Evolutionary conservation across 805 yeast genomes (phyloP).

Genomic region (Yarrowia phangngaensis): DNA sequence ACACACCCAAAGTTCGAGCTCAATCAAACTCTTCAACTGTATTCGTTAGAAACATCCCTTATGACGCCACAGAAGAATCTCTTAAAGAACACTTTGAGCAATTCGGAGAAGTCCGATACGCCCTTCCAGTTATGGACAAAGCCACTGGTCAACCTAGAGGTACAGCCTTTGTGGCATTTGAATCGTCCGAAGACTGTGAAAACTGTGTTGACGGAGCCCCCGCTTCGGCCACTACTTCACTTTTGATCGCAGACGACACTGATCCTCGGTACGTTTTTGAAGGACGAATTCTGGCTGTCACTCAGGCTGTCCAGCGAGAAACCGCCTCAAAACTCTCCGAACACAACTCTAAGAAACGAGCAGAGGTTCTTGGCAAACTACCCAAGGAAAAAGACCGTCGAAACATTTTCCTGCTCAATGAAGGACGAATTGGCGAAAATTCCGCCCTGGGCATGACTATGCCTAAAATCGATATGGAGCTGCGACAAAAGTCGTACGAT

Average conservation of each 20-base stretch:
- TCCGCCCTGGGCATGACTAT: conserved; percentile 73
- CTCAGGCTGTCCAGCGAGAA: conserved; percentile 82
- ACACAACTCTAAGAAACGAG: conserved; percentile 66
- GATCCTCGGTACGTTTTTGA: conserved; percentile 81
- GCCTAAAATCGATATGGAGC: conserved; percentile 69
- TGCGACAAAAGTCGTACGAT: conserved; percentile 82
- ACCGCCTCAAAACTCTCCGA: conserved; percentile 73
- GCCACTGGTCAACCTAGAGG: conserved; percentile 86
- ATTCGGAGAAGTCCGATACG: conserved; percentile 88
- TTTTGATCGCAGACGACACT: conserved; percentile 88
- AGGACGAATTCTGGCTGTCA: conserved; percentile 81
- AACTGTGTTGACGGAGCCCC: conserved; percentile 80
- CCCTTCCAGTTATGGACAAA: conserved; percentile 86
- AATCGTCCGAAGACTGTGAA: conserved; percentile 54
- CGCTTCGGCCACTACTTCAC: conserved; percentile 53
- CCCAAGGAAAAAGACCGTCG: conserved; percentile 79
- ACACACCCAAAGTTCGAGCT: conserved; percentile 33
- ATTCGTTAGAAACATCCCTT: conserved; percentile 90
- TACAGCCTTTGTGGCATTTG: conserved; percentile 90
- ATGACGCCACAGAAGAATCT: conserved; percentile 81
- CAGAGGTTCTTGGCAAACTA: conserved; percentile 72
- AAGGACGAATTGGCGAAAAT: conserved; percentile 81
- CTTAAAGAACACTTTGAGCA: conserved; percentile 71
- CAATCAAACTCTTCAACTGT: conserved; percentile 48
- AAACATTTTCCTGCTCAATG: conserved; percentile 80